Base-by-base conservation (phyloP, 495 filamentous ascomycete species). In the Halenospora varia region DNA sequence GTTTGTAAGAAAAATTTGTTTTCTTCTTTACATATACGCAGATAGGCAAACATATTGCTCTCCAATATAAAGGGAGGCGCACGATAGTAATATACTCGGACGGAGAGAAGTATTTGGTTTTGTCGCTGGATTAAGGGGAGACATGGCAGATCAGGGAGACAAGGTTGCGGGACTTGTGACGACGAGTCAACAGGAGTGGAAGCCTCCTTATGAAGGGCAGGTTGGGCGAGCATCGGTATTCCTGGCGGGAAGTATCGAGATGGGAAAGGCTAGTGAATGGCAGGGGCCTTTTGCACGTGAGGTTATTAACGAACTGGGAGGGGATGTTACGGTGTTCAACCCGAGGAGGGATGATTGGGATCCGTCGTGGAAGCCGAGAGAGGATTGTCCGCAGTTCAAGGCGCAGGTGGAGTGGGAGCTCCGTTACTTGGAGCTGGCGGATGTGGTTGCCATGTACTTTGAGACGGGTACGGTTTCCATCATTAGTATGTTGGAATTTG, bases 281-380 rank as follows among this genome's bases (percentile, higher is more conserved):
- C 52, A 55, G 40, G 22, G 17, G 15, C 13, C 22, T 23, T 13
- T 55, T 2, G 20, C 52, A 2, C 10, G 26, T 3, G 35, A 45
- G 15, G 9, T 55, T 39, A 42, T 39, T 23, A 25, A 41, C 39
- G 29, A 4, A 4, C 6, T 35, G 4, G 29, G 29, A 35, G 13
- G 45, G 26, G 10, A 25, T 4, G 57, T 87, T 46, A 82, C 78
- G 3, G 68, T 87, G 50, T 75, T 77, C 67, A 84, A 88, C 48
- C 83, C 82, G 3, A 62, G 72, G 9, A 74, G 79, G 0, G 50
- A 63, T 2, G 71, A 79, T 58, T 85, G 81, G 82, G 73, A 83
- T 65, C 57, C 64, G 47, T 72, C 64, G 23, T 80, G 78, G 77
- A 57, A 39, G 4, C 71, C 79, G 45, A 73, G 79, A 18, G 68